A percentile compares a stretch with the other conserved stretches of the same genome.
Evolutionary conservation across 495 filamentous ascomycete genomes (phyloP).

Genomic region (Sordaria brevicollis): DNA sequence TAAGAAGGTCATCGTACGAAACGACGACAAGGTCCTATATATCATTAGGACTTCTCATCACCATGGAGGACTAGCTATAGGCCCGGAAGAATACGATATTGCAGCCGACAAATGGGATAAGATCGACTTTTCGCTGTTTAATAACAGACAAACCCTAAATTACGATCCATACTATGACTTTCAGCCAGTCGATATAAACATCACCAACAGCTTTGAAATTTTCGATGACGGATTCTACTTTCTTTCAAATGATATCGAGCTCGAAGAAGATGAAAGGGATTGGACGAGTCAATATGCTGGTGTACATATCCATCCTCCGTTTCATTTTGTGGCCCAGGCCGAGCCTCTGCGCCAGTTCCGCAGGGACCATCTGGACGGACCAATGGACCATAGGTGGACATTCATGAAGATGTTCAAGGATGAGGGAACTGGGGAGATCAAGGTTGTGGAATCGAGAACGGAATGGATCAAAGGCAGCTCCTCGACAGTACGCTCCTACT

Average conservation of each 20-base stretch:
- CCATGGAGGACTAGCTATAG: neutral
- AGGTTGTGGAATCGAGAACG: conserved; percentile 59
- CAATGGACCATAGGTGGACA: conserved; percentile 70
- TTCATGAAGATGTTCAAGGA: conserved; percentile 54
- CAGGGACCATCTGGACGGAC: conserved; percentile 59
- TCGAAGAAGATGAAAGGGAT: conserved; percentile 54
- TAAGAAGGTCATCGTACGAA: conserved; percentile 55
- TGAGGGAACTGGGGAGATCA: conserved; percentile 47
- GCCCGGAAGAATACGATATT: conserved; percentile 36
- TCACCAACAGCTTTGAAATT: conserved; percentile 63
- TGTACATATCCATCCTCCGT: no score
- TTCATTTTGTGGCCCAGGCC: conserved; percentile 21
- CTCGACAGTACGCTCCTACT: conserved; percentile 57
- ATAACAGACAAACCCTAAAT: no score
- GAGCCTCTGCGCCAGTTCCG: conserved; percentile 46
- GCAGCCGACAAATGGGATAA: conserved; percentile 18
- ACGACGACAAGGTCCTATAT: conserved; percentile 53
- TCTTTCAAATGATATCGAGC: conserved; percentile 54
- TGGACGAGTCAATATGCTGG: no score
- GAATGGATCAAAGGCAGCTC: conserved; percentile 57
- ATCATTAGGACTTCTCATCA: neutral
- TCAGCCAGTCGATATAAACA: conserved; percentile 54
- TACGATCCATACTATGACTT: conserved; percentile 43
- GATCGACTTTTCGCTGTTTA: no score
- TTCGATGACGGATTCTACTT: conserved; percentile 60